Evolutionary conservation across 805 yeast genomes (phyloP), one percentile per base, ranked within the genome.

Genomic region (Tetrapisispora pingtungensis): DNA sequence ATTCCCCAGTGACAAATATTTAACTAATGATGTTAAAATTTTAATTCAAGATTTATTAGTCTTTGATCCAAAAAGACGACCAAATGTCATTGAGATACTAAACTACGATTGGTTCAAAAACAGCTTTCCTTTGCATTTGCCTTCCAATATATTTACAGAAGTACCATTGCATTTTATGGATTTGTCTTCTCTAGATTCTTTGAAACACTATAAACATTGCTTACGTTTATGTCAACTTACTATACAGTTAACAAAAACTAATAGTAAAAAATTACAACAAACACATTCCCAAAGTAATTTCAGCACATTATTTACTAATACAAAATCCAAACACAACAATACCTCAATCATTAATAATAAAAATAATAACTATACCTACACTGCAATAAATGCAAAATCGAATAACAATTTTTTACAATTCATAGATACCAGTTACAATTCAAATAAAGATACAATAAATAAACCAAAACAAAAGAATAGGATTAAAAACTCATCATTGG

Each of bases 41-140:
- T 72, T 94, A 47, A 85, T 93, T 49, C 69, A 68, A 49, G 84
- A 81, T 56, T 71, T 93, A 49, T 74, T 93, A 49, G 74, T 83
- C 33, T 74, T 85, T 31, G 80, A 87, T 52, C 97, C 98, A 8
- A 59, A 73, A 39, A 72, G 75, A 52, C 81, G 99, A 64, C 97
- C 97, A 34, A 69, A 82, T 2, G 69, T 93, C 39, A 79, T 81
- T 55, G 83, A 84, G 48, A 81, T 90, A 43, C 73, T 89, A 51
- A 81, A 77, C 46, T 85, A 87, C 61, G 80, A 79, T 31, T 93
- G 96, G 87, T 88, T 93, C 65, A 78, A 75, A 46, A 94, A 94
- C 26, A 72, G 82, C 22, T 89, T 89, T 73, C 97, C 97, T 7
- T 74, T 89, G 33, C 76, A 81, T 20, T 75, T 74, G 43, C 75